Base-by-base conservation (phyloP, 805 yeast genomes). In the Candida endomychidarum region DNA sequence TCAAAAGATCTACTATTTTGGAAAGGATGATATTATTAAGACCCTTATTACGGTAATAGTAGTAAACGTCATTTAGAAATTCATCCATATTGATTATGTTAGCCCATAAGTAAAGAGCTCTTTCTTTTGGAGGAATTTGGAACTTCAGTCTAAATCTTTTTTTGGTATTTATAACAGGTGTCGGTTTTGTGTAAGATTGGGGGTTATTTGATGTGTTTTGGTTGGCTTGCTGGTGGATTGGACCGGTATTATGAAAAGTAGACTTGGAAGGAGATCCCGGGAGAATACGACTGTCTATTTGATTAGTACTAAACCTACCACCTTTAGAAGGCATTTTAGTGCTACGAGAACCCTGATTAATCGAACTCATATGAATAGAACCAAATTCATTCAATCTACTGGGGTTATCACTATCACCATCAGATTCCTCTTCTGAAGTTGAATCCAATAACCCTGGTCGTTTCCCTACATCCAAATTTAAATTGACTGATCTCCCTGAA, bases 81-180 rank as follows among this genome's bases (percentile, higher is more conserved):
- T 79, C 75, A 63, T 93, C 99, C 58, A 93, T 73, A 59, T 93
- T 93, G 50, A 86, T 87, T 17, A 93, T 87, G 54, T 93, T 93
- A 1, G 98, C 96, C 98, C 99, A 93, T 45, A 87, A 75, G 88
- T 97, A 93, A 12, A 86, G 67, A 0, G 98, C 96, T 35, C 88
- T 67, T 55, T 90, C 96, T 34, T 60, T 61, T 3, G 74, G 74
- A 11, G 74, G 72, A 16, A 70, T 67, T 4, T 61, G 42, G 34
- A 56, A 50, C 17, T 41, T 42, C 15, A 31, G 43, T 39, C n/a
- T 48, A 16, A 34, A 42, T 40, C 25, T 40, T 10, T 12, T 5
- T 32, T 15, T 15, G 19, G n/a, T n/a, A n/a, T n/a, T n/a, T n/a
- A n/a, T n/a, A n/a, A n/a, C n/a, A 11, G 28, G 17, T 24, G 26